Base-by-base conservation (phyloP, 225 moss, liverwort and hornwort species). In the Climacium dendroides region DNA sequence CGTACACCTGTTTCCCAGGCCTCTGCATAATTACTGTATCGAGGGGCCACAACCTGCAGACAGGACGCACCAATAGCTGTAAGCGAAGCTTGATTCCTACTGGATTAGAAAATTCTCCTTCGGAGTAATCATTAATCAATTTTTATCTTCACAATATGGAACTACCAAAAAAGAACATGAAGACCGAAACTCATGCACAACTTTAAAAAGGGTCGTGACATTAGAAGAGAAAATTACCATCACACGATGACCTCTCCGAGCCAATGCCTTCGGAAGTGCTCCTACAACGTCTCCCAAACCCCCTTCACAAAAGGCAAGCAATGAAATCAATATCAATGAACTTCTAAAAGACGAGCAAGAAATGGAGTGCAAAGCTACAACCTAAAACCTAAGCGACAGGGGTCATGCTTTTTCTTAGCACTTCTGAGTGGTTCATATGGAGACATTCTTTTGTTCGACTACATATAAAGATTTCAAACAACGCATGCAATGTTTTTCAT, bases 221-320 rank as follows among this genome's bases (percentile, higher is more conserved):
- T 69, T 18, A 29, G 66, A 59, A 41, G 85, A 74, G 63, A 50
- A 70, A 85, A 53, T 19, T 89, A 95, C 96, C 96, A 96, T 96
- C 78, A 94, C 94, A 79, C 96, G 95, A 87, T 96, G 96, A 71
- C 96, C 96, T 90, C 96, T 91, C 63, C 95, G 93, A 73, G 95
- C 94, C 89, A 96, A 89, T 70, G 94, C 96, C 88, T 96, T 96
- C 14, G 96, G 96, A 75, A 96, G 92, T 81, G 96, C 96, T 93
- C 96, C 96, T 70, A 94, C 95, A 66, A 96, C 96, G 87, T 96
- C 96, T 84, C 96, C 96, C 88, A 95, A 90, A 80, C 96, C 96
- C 81, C 96, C 96, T 96, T 91, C 91, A 86, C 76, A 88, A 50
- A 82, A 86, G 58, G 34, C 82, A 83, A 83, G 69, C 53, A 84